Evolutionary conservation across 768 basidiomycete species (phyloP).

Genomic region (Crepidotus variabilis): DNA sequence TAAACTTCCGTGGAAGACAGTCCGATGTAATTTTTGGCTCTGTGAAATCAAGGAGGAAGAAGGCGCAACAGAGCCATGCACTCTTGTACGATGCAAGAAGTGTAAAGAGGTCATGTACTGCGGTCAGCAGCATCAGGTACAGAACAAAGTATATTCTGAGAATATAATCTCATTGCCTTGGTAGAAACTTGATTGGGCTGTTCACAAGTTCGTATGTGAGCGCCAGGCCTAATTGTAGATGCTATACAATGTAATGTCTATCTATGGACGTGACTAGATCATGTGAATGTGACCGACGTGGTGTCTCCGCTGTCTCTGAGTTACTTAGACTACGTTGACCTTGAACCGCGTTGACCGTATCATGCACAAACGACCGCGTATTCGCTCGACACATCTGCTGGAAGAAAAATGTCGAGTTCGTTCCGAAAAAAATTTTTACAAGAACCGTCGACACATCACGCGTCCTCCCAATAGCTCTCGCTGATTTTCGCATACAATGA

Average conservation of each 20-base stretch:
- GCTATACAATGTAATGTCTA: too few relatives aligned
- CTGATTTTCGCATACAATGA: conserved; percentile 20
- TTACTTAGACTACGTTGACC: too few relatives aligned
- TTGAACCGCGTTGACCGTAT: too few relatives aligned
- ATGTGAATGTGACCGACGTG: too few relatives aligned
- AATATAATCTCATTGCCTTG: background rate
- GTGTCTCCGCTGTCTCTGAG: too few relatives aligned
- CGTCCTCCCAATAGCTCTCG: conserved; percentile 18
- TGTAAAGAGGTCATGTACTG: conserved; percentile 19
- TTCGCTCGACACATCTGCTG: conserved; percentile 11
- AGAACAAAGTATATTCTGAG: background rate
- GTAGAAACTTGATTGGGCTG: background rate
- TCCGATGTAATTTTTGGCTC: conserved; percentile 17
- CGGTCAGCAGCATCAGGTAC: conserved; percentile 15
- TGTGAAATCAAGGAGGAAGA: conserved; percentile 8
- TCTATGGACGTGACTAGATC: too few relatives aligned
- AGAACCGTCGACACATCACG: conserved; percentile 19
- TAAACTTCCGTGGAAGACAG: background rate
- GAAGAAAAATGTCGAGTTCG: conserved; percentile 14
- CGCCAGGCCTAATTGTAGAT: background rate
- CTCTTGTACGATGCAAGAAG: conserved; percentile 11
- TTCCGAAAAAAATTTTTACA: conserved; percentile 18
- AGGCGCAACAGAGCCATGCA: background rate
- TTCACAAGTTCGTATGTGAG: background rate
- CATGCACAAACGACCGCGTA: background rate